A percentile compares a stretch with the other conserved stretches of the same genome.
Evolutionary conservation across 2,329 filamentous ascomycete genomes (phyloP).

Genomic region (Penicillium frequentans): DNA sequence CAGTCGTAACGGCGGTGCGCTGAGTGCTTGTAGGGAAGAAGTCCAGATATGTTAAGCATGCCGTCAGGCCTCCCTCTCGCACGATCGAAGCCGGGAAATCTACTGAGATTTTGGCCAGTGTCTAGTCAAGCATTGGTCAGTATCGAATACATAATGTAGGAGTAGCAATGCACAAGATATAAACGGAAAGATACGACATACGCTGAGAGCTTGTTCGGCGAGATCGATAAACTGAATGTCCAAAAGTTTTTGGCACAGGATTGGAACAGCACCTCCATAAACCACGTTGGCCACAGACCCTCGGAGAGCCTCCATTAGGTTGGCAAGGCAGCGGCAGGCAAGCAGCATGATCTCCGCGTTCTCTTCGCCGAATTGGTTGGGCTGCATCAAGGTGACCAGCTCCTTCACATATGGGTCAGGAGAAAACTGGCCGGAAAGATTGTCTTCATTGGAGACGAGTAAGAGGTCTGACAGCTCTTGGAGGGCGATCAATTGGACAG

Average conservation of each 20-base stretch:
- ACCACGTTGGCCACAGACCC: conserved; percentile 93
- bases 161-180: neutral
- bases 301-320: conserved; percentile 95
- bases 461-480: conserved; percentile 92
- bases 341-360: conserved; percentile 97
- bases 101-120: conserved; percentile 93
- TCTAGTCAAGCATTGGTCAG: conserved; percentile 46
- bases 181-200: conserved; percentile 36
- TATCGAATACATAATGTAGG: neutral
- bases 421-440: conserved; percentile 89
- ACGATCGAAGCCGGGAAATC: conserved; percentile 96
- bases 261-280: conserved; percentile 92
- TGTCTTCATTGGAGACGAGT: conserved; percentile 94
- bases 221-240: conserved; percentile 98
- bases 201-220: conserved; percentile 91
- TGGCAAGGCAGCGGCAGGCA: conserved; percentile 91
- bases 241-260: conserved; percentile 90
- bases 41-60: conserved; percentile 93
- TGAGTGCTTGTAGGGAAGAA: conserved; percentile 98
- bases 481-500: conserved; percentile 84
- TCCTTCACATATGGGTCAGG: conserved; percentile 96
- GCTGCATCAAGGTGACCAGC: conserved; percentile 86
- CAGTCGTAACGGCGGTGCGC: conserved; percentile 92
- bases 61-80: conserved; percentile 88
- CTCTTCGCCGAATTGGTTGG: conserved; percentile 81